Percentiles rank a stretch among this genome's conserved stretches.
Evolutionary conservation across 257 asterid species (phyloP).

Genomic region (Petrea volubilis): DNA sequence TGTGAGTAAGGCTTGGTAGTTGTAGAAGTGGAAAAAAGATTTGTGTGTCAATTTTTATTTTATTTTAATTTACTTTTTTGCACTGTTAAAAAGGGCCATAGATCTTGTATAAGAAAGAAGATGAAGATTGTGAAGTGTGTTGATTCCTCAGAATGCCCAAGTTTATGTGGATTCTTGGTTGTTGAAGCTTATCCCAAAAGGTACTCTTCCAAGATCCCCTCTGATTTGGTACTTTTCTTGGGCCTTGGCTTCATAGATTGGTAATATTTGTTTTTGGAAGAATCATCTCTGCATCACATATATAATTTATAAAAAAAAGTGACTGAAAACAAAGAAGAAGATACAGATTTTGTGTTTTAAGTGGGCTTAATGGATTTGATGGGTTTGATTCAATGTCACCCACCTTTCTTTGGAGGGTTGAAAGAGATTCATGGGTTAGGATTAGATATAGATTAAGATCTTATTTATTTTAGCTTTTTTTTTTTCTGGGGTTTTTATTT

Average conservation of each 20-base stretch:
- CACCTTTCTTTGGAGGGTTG: slow-evolving; percentile 40
- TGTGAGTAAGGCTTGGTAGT: not conserved
- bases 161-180: slow-evolving; percentile 71
- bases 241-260: slow-evolving; percentile 99
- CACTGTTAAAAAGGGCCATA: not conserved
- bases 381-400: slow-evolving; percentile 43
- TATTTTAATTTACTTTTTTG: too few relatives aligned
- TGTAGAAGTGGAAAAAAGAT: slow-evolving; percentile 10
- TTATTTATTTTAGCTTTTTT: not conserved
- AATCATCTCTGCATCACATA: slow-evolving; percentile 15
- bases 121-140: slow-evolving; percentile 62
- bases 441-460: slow-evolving; percentile 36
- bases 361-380: slow-evolving; percentile 30
- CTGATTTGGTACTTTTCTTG: slow-evolving; percentile 92
- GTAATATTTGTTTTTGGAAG: slow-evolving; percentile 41
- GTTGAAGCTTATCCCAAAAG: slow-evolving; percentile 96
- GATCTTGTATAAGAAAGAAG: slow-evolving; percentile 21
- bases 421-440: slow-evolving; percentile 54
- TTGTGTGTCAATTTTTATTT: too few relatives aligned
- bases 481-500: not conserved
- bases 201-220: slow-evolving; percentile 95
- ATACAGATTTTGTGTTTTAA: slow-evolving; percentile 27
- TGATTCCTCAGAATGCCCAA: slow-evolving; percentile 53
- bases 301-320: slow-evolving; percentile 2
- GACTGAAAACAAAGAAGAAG: not conserved